Base-by-base conservation (phyloP, 2,329 filamentous ascomycete genomes). In the Juglanconis oblonga region DNA sequence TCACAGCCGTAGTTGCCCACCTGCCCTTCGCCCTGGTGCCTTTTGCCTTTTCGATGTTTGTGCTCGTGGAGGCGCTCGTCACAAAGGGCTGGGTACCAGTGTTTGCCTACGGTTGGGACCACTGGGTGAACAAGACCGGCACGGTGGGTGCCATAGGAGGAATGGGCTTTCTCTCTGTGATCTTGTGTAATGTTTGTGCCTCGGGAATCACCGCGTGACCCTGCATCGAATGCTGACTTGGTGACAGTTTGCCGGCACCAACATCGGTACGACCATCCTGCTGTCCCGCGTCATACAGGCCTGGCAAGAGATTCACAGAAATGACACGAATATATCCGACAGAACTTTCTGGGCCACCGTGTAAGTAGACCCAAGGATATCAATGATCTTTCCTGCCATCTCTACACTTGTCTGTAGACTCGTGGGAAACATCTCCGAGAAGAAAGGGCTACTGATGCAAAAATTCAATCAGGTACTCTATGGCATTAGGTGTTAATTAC, bases 1-100 rank as follows among this genome's bases (percentile, higher is more conserved):
- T 84, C 1, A 84, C 85, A 24, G 83, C 85, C 0, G 88, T 91
- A 0, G 70, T 88, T 5, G 73, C 81, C 0, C 87, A 90, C 68
- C 76, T 92, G 1, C 89, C 89, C 0, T 83, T 88, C 56, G 81
- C 86, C 0, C 79, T 91, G 0, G 78, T 92, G 0, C 88, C 89
- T 0, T 91, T 91, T 66, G 85, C 88, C 0, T 86, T 92, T 58
- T 79, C 82, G 62, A 91, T 91, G 88, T 91, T 91, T 63, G 80
- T 91, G 9, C 80, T 92, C 0, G 88, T 91, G 0, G 88, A 92
- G 68, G 87, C 82, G 0, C 73, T 92, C 1, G 88, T 89, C 0
- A 90, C 86, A 0, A 91, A 89, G 64, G 88, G 89, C 10, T 91
- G 89, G 89, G 85, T 91, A 0, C 81, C 82, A 0, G 86, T 91